Evolutionary conservation across 139 green algal species (phyloP), one percentile per base, ranked within the genome.

Genomic region (Chlamydomonas sp.): DNA sequence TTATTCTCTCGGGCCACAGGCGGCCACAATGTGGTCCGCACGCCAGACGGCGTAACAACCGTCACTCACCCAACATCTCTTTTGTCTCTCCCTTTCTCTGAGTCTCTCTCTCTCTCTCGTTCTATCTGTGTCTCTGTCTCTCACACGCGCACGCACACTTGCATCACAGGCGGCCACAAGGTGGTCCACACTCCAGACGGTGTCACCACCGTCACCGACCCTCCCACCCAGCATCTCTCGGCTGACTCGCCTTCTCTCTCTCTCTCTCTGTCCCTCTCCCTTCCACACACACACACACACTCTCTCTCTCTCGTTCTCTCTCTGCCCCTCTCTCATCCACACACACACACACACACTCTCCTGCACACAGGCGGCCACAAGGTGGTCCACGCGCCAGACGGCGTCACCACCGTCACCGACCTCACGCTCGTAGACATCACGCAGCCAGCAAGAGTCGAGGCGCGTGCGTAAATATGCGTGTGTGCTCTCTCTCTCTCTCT

Each of bases 351-450:
- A 26, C 13, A 20, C 20, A 13, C 43, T 54, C 20, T 54, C 13
- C 20, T 54, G 16, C 13, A 54, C 43, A 54, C 16, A 54, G 20
- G 43, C 16, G 16, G n/a, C 16, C 29, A 20, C 4, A 74, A 93
- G 81, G 86, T 91, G 30, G 67, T 80, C 8, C 86, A 92, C 59
- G 83, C 89, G 70, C 57, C 73, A 5, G 64, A 81, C 2, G 83
- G 84, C 28, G 50, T 37, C 47, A 90, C 82, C 28, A 88, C 48
- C 1, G 84, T 95, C 1, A 83, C 72, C 22, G 83, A 89, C 61
- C 26, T 92, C 26, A 90, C 85, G 4, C 50, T 73, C 3, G 72
- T 92, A 13, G 83, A 91, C 35, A 83, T 92, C 2, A 47, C 39
- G 16, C 48, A 65, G 30, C 26, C 67, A 4, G 48, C 16, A 3